A percentile compares a stretch with the other conserved stretches of the same genome.
Conservation (phyloP, 345 rosid species). For the Camelina laxa region DNA sequence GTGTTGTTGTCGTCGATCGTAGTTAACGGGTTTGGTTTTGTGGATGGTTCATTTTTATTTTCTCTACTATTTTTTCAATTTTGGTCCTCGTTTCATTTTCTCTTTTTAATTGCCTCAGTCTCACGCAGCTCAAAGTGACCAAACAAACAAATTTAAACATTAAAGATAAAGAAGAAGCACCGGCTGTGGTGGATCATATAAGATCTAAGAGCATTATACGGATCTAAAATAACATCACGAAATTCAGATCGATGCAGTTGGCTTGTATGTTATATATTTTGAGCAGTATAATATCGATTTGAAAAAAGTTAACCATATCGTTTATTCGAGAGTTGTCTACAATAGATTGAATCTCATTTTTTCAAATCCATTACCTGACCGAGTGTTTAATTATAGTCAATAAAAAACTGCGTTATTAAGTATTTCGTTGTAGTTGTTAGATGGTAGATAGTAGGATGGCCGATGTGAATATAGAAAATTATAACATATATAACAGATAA, state of each 20-base stretch:
- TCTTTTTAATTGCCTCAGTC: background rate
- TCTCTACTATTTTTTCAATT: background rate
- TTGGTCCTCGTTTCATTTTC: background rate
- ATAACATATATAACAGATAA: background rate
- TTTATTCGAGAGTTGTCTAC: background rate
- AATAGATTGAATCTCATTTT: background rate
- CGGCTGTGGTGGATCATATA: background rate
- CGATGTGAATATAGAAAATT: background rate
- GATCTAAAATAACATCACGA: background rate
- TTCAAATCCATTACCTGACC: background rate
- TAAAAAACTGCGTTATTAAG: background rate
- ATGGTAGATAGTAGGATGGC: background rate
- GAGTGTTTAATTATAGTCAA: background rate
- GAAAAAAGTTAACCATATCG: background rate
- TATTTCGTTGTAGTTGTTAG: background rate
- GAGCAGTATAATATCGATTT: background rate
- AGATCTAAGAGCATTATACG: slow-evolving; percentile 19
- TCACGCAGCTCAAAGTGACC: background rate
- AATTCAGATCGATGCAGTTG: background rate
- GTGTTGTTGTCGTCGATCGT: slow-evolving; percentile 33
- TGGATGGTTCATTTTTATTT: background rate
- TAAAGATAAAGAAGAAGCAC: background rate
- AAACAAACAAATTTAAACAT: background rate
- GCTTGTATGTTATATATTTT: background rate
- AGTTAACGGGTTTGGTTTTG: slow-evolving; percentile 36